phyloP scores from a whole-genome alignment of 352 stramenopile genomes.

The Discostella stelligera region DNA sequence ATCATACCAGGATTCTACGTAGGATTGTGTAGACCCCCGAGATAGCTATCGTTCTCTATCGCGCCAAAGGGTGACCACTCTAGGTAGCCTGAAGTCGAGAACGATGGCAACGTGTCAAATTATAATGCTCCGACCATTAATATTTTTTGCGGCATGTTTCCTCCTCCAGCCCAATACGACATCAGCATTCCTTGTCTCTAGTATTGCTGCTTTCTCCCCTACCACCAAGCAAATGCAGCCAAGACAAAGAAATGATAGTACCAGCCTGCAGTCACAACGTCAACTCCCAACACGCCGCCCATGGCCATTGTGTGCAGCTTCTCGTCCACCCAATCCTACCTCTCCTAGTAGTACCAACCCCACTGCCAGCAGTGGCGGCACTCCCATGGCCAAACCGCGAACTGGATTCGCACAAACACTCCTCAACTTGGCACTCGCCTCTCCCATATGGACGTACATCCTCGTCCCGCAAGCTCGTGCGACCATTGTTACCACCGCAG shows the following conservation, averaged over 20 bases:
- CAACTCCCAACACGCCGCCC: not conserved
- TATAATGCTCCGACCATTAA: no score
- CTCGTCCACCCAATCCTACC: not conserved
- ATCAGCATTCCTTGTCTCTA: no score
- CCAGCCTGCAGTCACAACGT: not conserved
- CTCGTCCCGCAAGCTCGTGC: constrained; percentile 67
- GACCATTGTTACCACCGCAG: constrained; percentile 71
- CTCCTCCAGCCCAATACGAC: no score
- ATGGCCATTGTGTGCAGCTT: not conserved
- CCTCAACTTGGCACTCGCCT: constrained; percentile 57
- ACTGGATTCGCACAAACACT: constrained; percentile 60
- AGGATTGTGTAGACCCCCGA: no score
- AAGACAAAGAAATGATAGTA: not conserved
- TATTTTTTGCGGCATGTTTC: no score
- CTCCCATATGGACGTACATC: constrained; percentile 67
- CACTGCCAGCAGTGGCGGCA: not conserved
- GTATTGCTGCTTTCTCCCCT: not conserved
- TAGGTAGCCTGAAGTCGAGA: no score
- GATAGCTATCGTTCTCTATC: no score
- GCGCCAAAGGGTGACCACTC: no score
- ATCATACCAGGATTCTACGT: no score
- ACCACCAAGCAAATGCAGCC: not conserved
- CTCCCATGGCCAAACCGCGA: constrained; percentile 34
- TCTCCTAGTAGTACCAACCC: not conserved
- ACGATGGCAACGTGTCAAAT: no score